Conservation (phyloP, 495 filamentous ascomycete genomes). For the Penicillium malachiteum region DNA sequence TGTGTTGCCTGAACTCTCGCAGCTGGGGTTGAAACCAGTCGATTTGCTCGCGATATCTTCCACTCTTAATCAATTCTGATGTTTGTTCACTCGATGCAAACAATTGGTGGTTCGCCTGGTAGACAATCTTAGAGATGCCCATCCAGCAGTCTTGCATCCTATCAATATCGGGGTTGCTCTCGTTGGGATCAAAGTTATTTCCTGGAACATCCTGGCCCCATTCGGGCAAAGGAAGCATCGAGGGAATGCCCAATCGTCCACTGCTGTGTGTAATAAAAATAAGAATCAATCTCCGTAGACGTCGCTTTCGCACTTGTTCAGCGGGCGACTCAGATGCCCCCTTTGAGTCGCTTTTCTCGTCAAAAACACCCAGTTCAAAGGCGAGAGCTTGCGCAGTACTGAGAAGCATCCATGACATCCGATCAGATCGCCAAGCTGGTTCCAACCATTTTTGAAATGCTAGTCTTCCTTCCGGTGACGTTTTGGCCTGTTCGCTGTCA, state of each 20-base stretch:
- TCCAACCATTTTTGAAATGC: constrained; percentile 93
- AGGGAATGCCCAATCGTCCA: constrained; percentile 88
- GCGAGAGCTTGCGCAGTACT: constrained; percentile 86
- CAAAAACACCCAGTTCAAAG: constrained; percentile 93
- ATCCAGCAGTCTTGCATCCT: constrained; percentile 88
- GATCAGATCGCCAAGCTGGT: constrained; percentile 92
- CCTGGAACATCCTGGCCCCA: constrained; percentile 54
- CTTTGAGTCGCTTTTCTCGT: constrained; percentile 62
- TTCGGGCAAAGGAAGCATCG: constrained; percentile 72
- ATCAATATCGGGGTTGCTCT: constrained; percentile 37
- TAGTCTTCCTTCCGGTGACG: constrained; percentile 55
- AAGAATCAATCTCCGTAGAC: constrained; percentile 79
- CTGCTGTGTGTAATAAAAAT: constrained; percentile 90
- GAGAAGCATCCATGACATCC: constrained; percentile 98
- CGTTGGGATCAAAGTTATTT: constrained; percentile 25
- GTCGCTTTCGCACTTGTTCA: constrained; percentile 74
- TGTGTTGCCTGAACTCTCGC: constrained; percentile 68
- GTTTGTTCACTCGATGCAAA: constrained; percentile 85
- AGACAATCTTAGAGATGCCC: constrained; percentile 84
- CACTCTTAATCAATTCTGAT: constrained; percentile 78
- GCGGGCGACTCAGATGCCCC: constrained; percentile 50
- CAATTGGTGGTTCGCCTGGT: constrained; percentile 76
- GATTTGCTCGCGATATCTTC: constrained; percentile 76
- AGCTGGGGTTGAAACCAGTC: constrained; percentile 77
- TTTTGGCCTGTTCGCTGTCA: constrained; percentile 37